Evolutionary conservation across 2,329 filamentous ascomycete species (phyloP).

Genomic region (Talaromyces rugulosus): DNA sequence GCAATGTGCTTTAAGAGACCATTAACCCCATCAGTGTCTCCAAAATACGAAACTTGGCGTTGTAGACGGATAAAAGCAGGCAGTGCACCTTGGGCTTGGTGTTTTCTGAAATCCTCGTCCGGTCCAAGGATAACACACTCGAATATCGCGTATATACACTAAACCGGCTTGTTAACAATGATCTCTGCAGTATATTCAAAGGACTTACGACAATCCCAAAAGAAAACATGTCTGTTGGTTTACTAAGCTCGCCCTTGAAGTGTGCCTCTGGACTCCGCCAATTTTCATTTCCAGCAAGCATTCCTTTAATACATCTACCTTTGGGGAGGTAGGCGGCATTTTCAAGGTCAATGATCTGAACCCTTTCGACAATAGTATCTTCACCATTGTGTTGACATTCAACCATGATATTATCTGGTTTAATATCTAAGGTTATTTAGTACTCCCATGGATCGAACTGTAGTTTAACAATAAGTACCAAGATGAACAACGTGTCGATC

Average conservation of each 20-base stretch:
- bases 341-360: neutral
- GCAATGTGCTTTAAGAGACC: neutral
- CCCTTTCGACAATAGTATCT: neutral
- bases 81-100: neutral
- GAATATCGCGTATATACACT: slow-evolving; percentile 2
- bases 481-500: neutral
- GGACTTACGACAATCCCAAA: slow-evolving; percentile 1
- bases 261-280: neutral
- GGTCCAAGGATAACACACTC: neutral
- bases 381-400: neutral
- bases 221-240: neutral
- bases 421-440: neutral
- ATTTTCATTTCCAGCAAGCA: neutral
- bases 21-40: neutral
- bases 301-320: slow-evolving; percentile 1
- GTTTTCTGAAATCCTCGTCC: neutral
- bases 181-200: no score
- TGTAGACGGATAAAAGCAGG: neutral
- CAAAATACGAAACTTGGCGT: neutral
- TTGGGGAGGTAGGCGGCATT: neutral
- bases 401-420: slow-evolving; percentile 1
- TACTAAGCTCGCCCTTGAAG: neutral
- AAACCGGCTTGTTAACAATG: no score
- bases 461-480: neutral
- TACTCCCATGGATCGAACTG: no score